These are phyloP conservation scores for Stachybotrys chartarum DNA, from an alignment of 2,329 filamentous ascomycete species.

Conservation along the genomic window DNA sequence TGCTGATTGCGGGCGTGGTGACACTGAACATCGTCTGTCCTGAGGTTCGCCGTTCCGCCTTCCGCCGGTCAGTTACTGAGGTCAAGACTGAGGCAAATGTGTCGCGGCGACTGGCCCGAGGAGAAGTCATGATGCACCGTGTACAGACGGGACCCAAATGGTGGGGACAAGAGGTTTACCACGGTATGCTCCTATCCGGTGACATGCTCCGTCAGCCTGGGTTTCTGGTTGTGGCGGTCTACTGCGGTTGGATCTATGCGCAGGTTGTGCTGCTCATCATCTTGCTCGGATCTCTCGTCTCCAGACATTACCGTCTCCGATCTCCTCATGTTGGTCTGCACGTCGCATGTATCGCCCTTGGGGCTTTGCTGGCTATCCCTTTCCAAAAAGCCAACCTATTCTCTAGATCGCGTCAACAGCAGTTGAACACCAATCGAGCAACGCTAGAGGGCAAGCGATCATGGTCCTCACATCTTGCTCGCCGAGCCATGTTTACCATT, in stretches of 20 bases:
- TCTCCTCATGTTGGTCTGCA: constrained; percentile 61
- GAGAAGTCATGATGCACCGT: constrained; percentile 72
- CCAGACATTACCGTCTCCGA: constrained; percentile 56
- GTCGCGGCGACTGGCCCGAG: constrained; percentile 55
- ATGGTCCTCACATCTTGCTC: constrained; percentile 67
- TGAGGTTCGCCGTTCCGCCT: constrained; percentile 63
- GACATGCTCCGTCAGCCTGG: constrained; percentile 70
- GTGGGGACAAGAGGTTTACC: constrained; percentile 72
- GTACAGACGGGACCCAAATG: constrained; percentile 63
- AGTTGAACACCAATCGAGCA: constrained; percentile 57
- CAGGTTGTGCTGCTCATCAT: constrained; percentile 68
- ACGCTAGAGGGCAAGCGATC: constrained; percentile 56
- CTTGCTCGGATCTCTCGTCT: constrained; percentile 64
- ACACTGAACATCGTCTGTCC: constrained; percentile 65
- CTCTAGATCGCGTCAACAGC: constrained; percentile 54
- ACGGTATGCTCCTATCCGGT: constrained; percentile 57
- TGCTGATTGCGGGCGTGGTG: constrained; percentile 57
- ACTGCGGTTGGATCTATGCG: constrained; percentile 71
- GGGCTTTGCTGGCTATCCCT: constrained; percentile 62
- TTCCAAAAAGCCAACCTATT: constrained; percentile 66
- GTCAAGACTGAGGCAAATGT: constrained; percentile 46
- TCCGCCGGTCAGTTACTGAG: constrained; percentile 60
- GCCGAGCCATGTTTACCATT: constrained; percentile 60
- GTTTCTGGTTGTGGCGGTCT: constrained; percentile 65
- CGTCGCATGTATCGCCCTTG: constrained; percentile 59